Percentiles rank a stretch among this genome's conserved stretches.
Conservation (phyloP, 1,139 yeast species). For the Lodderomyces orthopsilosis region DNA sequence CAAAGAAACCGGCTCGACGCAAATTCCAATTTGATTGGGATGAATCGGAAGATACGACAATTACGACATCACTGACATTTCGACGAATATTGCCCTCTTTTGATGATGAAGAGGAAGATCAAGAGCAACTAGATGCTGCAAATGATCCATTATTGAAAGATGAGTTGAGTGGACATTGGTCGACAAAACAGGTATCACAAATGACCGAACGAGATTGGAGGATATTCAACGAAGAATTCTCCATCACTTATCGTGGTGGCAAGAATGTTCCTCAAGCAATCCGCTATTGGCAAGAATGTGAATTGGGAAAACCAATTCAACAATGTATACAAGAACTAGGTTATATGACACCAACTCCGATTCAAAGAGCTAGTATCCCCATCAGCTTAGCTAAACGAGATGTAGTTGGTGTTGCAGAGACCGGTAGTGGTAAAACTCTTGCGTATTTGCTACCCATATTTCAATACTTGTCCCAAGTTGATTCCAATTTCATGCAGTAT, state of each 20-base stretch:
- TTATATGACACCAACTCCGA: conserved; percentile 74
- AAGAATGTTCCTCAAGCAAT: conserved; percentile 62
- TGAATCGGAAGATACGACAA: conserved; percentile 61
- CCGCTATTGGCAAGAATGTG: conserved; percentile 64
- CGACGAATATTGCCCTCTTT: conserved; percentile 19
- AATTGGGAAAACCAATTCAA: conserved; percentile 39
- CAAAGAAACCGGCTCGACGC: not conserved
- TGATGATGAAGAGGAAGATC: conserved; percentile 10
- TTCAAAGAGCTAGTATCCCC: conserved; percentile 87
- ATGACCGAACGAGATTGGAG: conserved; percentile 92
- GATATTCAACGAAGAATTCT: conserved; percentile 74
- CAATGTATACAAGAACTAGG: conserved; percentile 37
- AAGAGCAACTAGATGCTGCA: conserved; percentile 12
- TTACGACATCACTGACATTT: conserved; percentile 35
- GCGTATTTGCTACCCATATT: conserved; percentile 78
- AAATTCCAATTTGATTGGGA: conserved; percentile 70
- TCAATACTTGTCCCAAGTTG: conserved; percentile 47
- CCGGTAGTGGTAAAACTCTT: conserved; percentile 94
- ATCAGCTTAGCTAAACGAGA: conserved; percentile 60
- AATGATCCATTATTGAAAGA: conserved; percentile 13
- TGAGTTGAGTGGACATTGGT: conserved; percentile 58
- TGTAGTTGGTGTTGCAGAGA: conserved; percentile 88
- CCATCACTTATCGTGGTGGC: conserved; percentile 60
- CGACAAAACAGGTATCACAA: conserved; percentile 53
- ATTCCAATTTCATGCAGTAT: conserved; percentile 31